Base-by-base conservation (phyloP, 331 rosid genomes). In the Erythrophleum ivorense region DNA sequence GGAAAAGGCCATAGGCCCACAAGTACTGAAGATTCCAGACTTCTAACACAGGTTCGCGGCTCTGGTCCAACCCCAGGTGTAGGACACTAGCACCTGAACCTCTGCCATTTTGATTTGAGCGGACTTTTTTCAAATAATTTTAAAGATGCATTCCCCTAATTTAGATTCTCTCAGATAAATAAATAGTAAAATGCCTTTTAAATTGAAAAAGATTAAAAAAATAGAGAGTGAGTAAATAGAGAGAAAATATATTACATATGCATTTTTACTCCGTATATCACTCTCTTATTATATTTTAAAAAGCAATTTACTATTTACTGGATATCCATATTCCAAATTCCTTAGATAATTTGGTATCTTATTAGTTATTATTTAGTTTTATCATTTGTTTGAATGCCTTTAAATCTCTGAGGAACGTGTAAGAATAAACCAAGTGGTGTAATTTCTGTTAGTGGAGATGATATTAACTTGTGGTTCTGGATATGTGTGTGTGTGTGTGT, bases 61-160 rank as follows among this genome's bases (percentile, higher is more conserved):
- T 66, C 85, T 2, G 90, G 88, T 77, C 87, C 88, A 55, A 87
- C 88, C 68, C 86, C 82, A 48, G 87, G 87, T 16, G 69, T 58
- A 4, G 88, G 92, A 29, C 88, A 84, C 83, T 52, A 24, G 63
- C 63, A 57, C 33, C 63, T 57, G 13, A 8, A 19, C 2, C 0
- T n/a, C 29, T 64, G n/a, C 24, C 24, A 64, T 15, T 15, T 36
- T 33, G 64, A 58, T 19, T 31, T 21, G 29, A n/a, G 8, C 29
- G 29, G 29, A 24, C 29, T 36, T 36, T 36, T 36, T 36, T 36
- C 5, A 8, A 21, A 21, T 9, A 21, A 5, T 13, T 38, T 34
- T 13, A 9, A 63, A 34, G 21, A 34, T 31, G 68, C 68, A 7
- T 63, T 63, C 5, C 8, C 31, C 19, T 13, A 1, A 62, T 4